phyloP scores from a whole-genome alignment of 768 basidiomycete species.

The Pilatotrama ljubarskyi region DNA sequence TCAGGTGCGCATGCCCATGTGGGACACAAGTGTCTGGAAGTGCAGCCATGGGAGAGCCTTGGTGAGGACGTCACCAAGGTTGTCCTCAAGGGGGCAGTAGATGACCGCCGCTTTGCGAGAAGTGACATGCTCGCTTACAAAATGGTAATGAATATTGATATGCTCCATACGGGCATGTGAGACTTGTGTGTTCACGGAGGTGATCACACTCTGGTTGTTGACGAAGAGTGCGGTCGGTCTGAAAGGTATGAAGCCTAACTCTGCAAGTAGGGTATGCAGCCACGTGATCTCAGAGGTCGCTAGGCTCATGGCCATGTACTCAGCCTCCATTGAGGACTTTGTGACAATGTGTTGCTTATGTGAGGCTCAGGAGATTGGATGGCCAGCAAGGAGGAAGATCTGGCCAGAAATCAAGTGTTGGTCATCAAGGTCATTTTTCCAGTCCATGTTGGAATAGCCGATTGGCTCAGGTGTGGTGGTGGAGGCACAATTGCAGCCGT shows the following conservation, averaged over 20 bases:
- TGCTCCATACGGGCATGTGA: conserved; percentile 36
- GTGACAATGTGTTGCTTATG: conserved; percentile 39
- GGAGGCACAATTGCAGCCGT: too few species aligned
- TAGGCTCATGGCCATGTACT: too few species aligned
- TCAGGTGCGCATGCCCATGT: too few species aligned
- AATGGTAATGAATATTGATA: conserved; percentile 30
- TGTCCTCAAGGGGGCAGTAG: background rate
- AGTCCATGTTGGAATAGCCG: too few species aligned
- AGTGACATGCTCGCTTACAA: conserved; percentile 25
- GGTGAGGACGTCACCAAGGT: background rate
- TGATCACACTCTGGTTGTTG: conserved; percentile 29
- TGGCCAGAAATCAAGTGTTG: conserved; percentile 26
- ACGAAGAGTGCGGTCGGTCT: too few species aligned
- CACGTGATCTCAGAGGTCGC: too few species aligned
- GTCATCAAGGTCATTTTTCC: background rate
- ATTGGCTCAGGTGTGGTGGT: too few species aligned
- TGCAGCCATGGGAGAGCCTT: background rate
- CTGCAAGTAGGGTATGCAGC: too few species aligned
- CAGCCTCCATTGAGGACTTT: too few species aligned
- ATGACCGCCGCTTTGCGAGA: background rate
- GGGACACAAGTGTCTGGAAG: background rate
- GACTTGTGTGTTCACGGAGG: conserved; percentile 21
- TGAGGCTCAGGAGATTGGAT: conserved; percentile 35
- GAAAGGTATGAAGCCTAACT: too few species aligned
- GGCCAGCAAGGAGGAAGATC: conserved; percentile 29